Conservation (phyloP, 2,329 filamentous ascomycete species). For the Trichophyton benhamiae region DNA sequence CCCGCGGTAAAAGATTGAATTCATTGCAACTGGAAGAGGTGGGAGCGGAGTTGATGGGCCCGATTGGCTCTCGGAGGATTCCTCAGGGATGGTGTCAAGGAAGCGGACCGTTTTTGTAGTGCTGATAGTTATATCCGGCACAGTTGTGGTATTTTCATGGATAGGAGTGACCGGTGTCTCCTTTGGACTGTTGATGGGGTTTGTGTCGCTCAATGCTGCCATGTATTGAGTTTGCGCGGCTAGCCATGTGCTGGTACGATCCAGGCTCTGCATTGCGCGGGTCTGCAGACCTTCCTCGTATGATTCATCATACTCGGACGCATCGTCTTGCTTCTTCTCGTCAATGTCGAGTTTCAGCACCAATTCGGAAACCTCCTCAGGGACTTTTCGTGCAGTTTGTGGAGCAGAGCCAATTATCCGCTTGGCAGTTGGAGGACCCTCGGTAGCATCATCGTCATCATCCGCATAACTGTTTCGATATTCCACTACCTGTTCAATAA, state of each 20-base stretch:
- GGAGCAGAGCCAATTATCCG: conserved; percentile 45
- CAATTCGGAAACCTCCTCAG: conserved; percentile 27
- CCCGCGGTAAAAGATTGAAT: conserved; percentile 77
- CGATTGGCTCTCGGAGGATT: conserved; percentile 26
- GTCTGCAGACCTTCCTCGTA: conserved; percentile 64
- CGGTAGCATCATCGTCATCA: conserved; percentile 23
- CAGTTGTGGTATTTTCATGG: not conserved
- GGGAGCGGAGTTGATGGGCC: conserved; percentile 13
- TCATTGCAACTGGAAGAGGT: conserved; percentile 42
- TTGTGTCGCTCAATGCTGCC: conserved; percentile 48
- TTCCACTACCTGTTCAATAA: conserved; percentile 59
- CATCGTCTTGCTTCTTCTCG: conserved; percentile 15
- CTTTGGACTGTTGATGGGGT: conserved; percentile 33
- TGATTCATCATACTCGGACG: conserved; percentile 58
- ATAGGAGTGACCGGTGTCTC: conserved; percentile 10
- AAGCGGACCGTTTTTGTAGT: conserved; percentile 24
- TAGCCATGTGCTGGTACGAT: conserved; percentile 79
- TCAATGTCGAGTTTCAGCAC: conserved; percentile 17
- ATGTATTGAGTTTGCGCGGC: conserved; percentile 56
- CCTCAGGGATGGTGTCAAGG: conserved; percentile 25
- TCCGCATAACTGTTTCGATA: conserved; percentile 33
- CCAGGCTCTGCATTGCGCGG: conserved; percentile 59
- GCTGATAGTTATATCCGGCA: not conserved
- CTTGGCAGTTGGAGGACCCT: conserved; percentile 26
- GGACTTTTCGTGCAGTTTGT: conserved; percentile 50